Conservation (phyloP, 139 green algal genomes). For the Desmodesmus armatus region DNA sequence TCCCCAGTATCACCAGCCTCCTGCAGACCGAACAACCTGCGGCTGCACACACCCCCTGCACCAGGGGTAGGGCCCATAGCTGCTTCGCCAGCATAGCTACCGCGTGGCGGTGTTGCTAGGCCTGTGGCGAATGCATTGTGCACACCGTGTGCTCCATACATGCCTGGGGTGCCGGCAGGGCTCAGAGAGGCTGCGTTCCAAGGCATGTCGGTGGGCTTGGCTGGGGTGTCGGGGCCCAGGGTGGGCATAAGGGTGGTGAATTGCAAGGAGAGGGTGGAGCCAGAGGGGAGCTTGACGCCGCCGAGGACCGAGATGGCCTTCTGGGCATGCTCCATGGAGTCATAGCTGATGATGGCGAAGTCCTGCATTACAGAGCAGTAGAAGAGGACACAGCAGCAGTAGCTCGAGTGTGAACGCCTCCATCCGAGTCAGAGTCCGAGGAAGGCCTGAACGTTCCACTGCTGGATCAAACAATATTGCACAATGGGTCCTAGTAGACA, state of each 20-base stretch:
- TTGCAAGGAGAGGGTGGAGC: background rate
- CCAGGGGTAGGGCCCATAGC: background rate
- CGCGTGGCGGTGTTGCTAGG: background rate
- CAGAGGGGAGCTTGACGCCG: slow-evolving; percentile 14
- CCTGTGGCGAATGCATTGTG: background rate
- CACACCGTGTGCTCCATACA: too few species aligned
- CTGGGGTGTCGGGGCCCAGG: too few species aligned
- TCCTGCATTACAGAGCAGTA: slow-evolving; percentile 10
- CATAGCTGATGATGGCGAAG: slow-evolving; percentile 11
- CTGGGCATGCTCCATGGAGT: background rate
- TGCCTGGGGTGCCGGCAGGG: background rate
- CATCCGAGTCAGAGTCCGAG: too few species aligned
- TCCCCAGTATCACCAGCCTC: too few species aligned
- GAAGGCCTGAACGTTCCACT: too few species aligned
- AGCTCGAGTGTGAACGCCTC: background rate
- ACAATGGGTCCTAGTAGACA: background rate
- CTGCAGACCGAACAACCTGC: too few species aligned
- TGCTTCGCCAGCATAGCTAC: background rate
- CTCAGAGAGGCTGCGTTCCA: background rate
- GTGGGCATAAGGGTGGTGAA: background rate
- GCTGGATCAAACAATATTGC: background rate
- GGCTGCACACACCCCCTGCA: too few species aligned
- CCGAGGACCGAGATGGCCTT: background rate
- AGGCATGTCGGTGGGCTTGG: background rate
- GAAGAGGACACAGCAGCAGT: too few species aligned